phyloP scores from a whole-genome alignment of 176 grass and related monocot species.

The bread wheat (Triticum aestivum) region IWGSC_CS_RefSeq_v2.1 NC_057805.1:484778269-484778768 shows the following conservation, averaged over 20 bases:
- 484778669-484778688: constrained; percentile 88
- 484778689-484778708: constrained; percentile 99
- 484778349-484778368: constrained; percentile 97
- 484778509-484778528: constrained; percentile 79
- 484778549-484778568: constrained; percentile 90
- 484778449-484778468: constrained; percentile 84
- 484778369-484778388: constrained; percentile 81
- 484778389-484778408: constrained; percentile 95
- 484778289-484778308: constrained; percentile 81
- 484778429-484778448: constrained; percentile 96
- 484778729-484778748: constrained; percentile 94
- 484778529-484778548: constrained; percentile 76
- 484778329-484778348: constrained; percentile 98
- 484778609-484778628: constrained; percentile 98
- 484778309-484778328: constrained; percentile 97
- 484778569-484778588: constrained; percentile 84
- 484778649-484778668: constrained; percentile 75
- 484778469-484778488: constrained; percentile 83
- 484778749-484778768: constrained; percentile 98
- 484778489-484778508: constrained; percentile 99
- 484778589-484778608: constrained; percentile 84
- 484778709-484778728: constrained; percentile 67
- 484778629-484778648: constrained; percentile 72
- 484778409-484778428: constrained; percentile 96
- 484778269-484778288: constrained; percentile 89